Evolutionary conservation across 2,329 filamentous ascomycete genomes (phyloP).

Genomic region (Trichoderma koningiopsis): DNA sequence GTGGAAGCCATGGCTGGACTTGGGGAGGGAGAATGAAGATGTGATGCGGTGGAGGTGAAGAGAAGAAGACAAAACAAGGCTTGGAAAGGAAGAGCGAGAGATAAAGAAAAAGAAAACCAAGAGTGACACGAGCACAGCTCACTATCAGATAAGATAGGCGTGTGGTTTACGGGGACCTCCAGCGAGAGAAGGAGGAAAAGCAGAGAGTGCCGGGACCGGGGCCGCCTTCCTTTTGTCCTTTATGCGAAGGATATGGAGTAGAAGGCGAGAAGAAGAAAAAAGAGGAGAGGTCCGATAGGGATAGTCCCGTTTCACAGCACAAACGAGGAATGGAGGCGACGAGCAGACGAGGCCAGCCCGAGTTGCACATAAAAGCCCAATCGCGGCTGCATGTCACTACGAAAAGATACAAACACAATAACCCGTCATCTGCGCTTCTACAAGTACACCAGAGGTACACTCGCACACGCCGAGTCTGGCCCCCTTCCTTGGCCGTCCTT

Average conservation of each 20-base stretch:
- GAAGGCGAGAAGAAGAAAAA: neutral
- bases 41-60: neutral
- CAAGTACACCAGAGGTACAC: neutral
- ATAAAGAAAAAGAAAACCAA: neutral
- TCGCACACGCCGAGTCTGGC: neutral
- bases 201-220: neutral
- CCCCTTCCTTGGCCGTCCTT: neutral
- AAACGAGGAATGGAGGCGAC: neutral
- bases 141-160: slow-evolving; percentile 21
- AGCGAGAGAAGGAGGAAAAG: neutral
- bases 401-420: neutral
- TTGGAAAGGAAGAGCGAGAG: neutral
- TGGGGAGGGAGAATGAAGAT: neutral
- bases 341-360: neutral
- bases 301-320: neutral
- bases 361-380: neutral
- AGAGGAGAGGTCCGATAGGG: neutral
- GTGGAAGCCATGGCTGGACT: slow-evolving; percentile 50
- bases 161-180: slow-evolving; percentile 5
- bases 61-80: neutral
- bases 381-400: neutral
- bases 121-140: slow-evolving; percentile 15
- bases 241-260: neutral
- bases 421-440: too few relatives aligned
- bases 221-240: slow-evolving; percentile 11